Conservation (phyloP, 176 grass and related monocot genomes). For the Raddia distichophylla region DNA sequence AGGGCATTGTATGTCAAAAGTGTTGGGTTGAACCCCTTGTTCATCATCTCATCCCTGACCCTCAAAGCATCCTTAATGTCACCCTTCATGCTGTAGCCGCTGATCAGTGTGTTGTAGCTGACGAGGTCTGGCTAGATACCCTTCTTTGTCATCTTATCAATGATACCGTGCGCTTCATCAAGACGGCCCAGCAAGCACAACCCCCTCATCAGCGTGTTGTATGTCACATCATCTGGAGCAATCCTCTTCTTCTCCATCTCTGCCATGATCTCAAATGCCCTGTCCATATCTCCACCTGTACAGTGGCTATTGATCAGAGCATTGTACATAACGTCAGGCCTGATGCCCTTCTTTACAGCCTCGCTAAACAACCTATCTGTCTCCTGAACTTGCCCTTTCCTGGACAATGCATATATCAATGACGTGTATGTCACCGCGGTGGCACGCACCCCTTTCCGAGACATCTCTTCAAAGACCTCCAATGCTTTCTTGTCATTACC, state of each 20-base stretch:
- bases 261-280: slow-evolving; percentile 51
- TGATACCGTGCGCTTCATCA: slow-evolving; percentile 49
- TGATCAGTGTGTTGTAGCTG: slow-evolving; percentile 73
- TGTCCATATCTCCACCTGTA: slow-evolving; percentile 43
- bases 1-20: slow-evolving; percentile 74
- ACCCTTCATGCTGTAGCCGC: slow-evolving; percentile 72
- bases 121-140: slow-evolving; percentile 76
- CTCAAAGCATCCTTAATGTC: slow-evolving; percentile 70
- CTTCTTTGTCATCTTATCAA: slow-evolving; percentile 66
- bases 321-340: slow-evolving; percentile 76
- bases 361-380: slow-evolving; percentile 54
- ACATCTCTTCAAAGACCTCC: slow-evolving; percentile 57
- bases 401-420: slow-evolving; percentile 66
- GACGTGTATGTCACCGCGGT: slow-evolving; percentile 64
- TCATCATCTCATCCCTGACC: slow-evolving; percentile 64
- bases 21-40: slow-evolving; percentile 68
- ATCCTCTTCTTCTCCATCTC: slow-evolving; percentile 67
- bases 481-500: slow-evolving; percentile 68
- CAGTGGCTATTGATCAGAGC: slow-evolving; percentile 66
- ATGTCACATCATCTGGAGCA: slow-evolving; percentile 62
- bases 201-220: slow-evolving; percentile 68
- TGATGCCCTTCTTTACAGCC: slow-evolving; percentile 57
- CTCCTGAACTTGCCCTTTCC: slow-evolving; percentile 50
- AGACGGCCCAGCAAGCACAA: slow-evolving; percentile 63
- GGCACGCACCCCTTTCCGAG: slow-evolving; percentile 45